Conservation (phyloP, 768 basidiomycete genomes). For the Pholiota conissans region DNA sequence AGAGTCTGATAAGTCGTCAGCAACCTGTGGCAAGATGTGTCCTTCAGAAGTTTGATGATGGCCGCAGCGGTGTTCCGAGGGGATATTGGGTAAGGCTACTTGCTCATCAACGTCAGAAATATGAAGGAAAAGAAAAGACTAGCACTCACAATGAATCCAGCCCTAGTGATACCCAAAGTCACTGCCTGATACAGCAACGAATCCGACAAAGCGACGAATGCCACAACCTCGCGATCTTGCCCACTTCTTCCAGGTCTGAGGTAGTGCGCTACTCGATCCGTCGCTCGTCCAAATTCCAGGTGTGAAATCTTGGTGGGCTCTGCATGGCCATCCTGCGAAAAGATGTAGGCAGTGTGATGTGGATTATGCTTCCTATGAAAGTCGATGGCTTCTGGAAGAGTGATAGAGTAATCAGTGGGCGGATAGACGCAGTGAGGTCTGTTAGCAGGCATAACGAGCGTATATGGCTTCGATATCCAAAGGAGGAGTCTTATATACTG, state of each 20-base stretch:
- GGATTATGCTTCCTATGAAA: constrained; percentile 36
- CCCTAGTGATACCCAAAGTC: constrained; percentile 35
- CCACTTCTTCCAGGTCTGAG: constrained; percentile 30
- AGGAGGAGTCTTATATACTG: too few species aligned
- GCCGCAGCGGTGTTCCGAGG: constrained; percentile 37
- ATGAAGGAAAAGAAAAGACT: neutral
- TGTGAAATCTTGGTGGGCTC: constrained; percentile 31
- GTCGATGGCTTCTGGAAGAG: constrained; percentile 30
- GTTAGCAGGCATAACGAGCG: neutral
- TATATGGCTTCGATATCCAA: too few species aligned
- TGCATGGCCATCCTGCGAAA: constrained; percentile 19
- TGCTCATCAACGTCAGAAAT: neutral
- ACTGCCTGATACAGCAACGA: constrained; percentile 42
- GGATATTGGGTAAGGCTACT: constrained; percentile 41
- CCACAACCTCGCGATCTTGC: constrained; percentile 30
- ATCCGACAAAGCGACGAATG: constrained; percentile 34
- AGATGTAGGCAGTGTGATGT: constrained; percentile 28
- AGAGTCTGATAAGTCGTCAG: constrained; percentile 33
- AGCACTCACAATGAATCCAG: constrained; percentile 32
- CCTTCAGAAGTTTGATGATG: constrained; percentile 33
- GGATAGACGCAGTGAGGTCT: constrained; percentile 10
- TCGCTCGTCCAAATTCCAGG: constrained; percentile 46
- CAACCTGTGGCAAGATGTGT: constrained; percentile 37
- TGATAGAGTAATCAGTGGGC: constrained; percentile 32
- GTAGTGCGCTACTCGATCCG: constrained; percentile 39